Conservation (phyloP, 305 asterid species). For the Stenogyne calaminthoides region DNA sequence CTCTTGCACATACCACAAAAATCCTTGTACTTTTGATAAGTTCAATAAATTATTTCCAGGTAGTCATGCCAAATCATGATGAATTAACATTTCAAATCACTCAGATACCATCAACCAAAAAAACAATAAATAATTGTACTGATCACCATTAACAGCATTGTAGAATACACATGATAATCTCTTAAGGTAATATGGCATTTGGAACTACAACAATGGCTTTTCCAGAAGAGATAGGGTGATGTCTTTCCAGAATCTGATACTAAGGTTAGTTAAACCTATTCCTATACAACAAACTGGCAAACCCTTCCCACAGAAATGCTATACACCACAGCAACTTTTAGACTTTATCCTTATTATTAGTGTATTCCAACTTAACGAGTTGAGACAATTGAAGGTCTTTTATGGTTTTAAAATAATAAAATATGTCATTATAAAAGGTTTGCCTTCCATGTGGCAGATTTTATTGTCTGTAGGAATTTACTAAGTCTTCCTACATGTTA, state of each 20-base stretch:
- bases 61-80: background rate
- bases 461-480: background rate
- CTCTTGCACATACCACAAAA: background rate
- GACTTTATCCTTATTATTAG: background rate
- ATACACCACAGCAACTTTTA: background rate
- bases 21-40: background rate
- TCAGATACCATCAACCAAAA: background rate
- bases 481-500: background rate
- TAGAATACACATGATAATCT: background rate
- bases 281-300: background rate
- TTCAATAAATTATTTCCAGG: background rate
- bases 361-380: background rate
- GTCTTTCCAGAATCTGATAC: background rate
- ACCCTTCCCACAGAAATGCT: background rate
- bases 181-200: background rate
- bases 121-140: background rate
- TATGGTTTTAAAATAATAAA: conserved; percentile 20
- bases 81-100: background rate
- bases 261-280: background rate
- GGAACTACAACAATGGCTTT: background rate
- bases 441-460: background rate
- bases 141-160: background rate
- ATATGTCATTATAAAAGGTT: background rate
- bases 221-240: background rate
- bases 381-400: background rate